These are phyloP conservation scores for Leonotis leonurus DNA, from an alignment of 257 asterid genomes.

Conservation along the genomic window DNA sequence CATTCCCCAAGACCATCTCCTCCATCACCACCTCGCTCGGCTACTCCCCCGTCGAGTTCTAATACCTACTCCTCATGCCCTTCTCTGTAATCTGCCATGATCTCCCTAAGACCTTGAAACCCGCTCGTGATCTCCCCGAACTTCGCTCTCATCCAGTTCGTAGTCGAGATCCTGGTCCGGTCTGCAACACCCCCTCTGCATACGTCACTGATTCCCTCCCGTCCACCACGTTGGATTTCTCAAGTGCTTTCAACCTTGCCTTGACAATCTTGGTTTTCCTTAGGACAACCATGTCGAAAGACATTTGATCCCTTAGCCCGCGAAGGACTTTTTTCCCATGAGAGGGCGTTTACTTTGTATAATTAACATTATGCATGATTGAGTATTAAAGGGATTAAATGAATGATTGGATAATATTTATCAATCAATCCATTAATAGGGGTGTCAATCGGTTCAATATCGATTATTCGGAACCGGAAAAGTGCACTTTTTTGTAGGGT, in stretches of 20 bases:
- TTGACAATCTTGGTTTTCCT: slow-evolving; percentile 60
- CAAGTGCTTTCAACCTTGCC: slow-evolving; percentile 49
- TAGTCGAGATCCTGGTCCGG: slow-evolving; percentile 55
- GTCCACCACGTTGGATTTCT: slow-evolving; percentile 42
- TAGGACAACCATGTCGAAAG: slow-evolving; percentile 65
- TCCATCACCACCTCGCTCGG: slow-evolving; percentile 62
- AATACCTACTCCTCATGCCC: slow-evolving; percentile 62
- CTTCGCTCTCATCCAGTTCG: slow-evolving; percentile 54
- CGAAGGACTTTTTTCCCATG: slow-evolving; percentile 75
- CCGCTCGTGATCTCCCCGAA: slow-evolving; percentile 68
- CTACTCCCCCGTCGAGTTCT: slow-evolving; percentile 48
- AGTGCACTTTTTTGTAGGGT: too few species aligned
- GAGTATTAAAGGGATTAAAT: too few species aligned
- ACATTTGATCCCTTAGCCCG: slow-evolving; percentile 72
- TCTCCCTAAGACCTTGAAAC: slow-evolving; percentile 57
- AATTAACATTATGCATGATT: too few species aligned
- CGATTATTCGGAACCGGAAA: too few species aligned
- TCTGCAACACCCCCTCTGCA: slow-evolving; percentile 60
- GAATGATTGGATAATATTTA: too few species aligned
- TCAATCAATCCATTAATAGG: too few species aligned
- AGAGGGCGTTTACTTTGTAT: too few species aligned
- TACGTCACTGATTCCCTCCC: slow-evolving; percentile 28
- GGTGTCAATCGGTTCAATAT: too few species aligned
- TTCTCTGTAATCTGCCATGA: slow-evolving; percentile 58
- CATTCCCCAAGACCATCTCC: slow-evolving; percentile 48